Base-by-base conservation (phyloP, 257 asterid species). In the Cruciata laevipes region DNA sequence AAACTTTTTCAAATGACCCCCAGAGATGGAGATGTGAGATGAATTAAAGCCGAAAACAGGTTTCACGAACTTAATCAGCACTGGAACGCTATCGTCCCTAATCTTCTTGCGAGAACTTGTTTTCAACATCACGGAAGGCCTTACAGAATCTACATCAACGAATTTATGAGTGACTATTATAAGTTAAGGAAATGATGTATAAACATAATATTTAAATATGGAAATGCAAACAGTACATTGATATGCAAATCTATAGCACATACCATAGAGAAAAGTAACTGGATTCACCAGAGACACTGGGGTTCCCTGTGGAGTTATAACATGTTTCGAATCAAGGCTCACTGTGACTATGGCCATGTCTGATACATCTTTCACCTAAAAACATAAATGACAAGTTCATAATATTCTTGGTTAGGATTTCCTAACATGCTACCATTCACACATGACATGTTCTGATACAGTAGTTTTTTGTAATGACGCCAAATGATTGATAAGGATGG, bases 221-320 rank as follows among this genome's bases (percentile, higher is more conserved):
- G 5, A 47, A 47, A n/a, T 14, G n/a, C 30, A 56, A 21, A 21
- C 23, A 23, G 6, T 58, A 25, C 3, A 57, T 23, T 47, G 16
- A 5, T 42, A 42, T 16, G 55, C 51, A 42, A 12, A 37, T 30
- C 30, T 31, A 27, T 51, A 56, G 35, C 55, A 70, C 81, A 64
- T 83, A 93, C 99, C 99, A 16, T 88, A 93, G 70, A 93, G 94
- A 77, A 93, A 93, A 31, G 96, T 82, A 53, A 90, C 82, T 3
- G 97, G 97, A 70, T 86, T 64, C 16, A 88, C 83, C 18, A 95
- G 82, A 80, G 96, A 77, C 80, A 93, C 85, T 1, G 95, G 79
- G 37, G 94, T 90, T 73, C 95, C 91, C 64, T 88, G 95, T 80
- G 95, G 78, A 69, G 81, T 87, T 56, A 85, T 73, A 56, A 93